Base-by-base conservation (phyloP, 148 eudicot species). In the Limonium bicolor region DNA sequence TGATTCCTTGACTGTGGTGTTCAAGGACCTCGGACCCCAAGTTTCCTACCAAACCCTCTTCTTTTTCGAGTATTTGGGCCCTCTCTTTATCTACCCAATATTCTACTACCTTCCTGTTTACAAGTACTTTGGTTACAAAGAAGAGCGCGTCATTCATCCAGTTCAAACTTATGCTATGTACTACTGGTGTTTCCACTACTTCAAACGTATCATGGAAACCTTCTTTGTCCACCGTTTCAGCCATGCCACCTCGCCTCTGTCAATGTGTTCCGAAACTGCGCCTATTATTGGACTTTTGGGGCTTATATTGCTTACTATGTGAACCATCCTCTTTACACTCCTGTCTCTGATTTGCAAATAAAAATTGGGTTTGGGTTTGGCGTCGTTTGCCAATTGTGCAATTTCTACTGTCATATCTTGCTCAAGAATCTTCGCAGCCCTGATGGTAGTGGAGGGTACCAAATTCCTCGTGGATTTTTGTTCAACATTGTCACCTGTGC, bases 401-500 rank as follows among this genome's bases (percentile, higher is more conserved):
- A 90, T 64, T 78, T 90, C 49, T 90, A 90, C 68, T 90, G 99
- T 48, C 99, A 90, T 59, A 77, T 90, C 19, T 59, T 90, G 72
- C 65, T 90, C 71, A 80, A 76, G 61, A 81, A 78, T 53, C 99
- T 90, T 30, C 72, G 95, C 13, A 38, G 70, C 28, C 50, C 73
- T 18, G 65, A 56, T 46, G 80, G 88, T 7, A 56, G 56, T 46
- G 80, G 80, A 36, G 94, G 96, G 5, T 90, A 90, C 63, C 88
- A 80, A 65, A 85, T 90, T 53, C 99, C 99, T 13, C 64, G 58
- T 50, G 99, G 99, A 41, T 90, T 90, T 64, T 70, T 90, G 67
- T 90, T 90, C 74, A 90, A 84, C 46, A 63, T 90, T 48, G 99
- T 90, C 49, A 90, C 99, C 7, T 90, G 99, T 59, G 95, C 95